These are phyloP conservation scores for Malus hybrid DNA, from an alignment of 331 rosid species.

Conservation along the genomic window DNA sequence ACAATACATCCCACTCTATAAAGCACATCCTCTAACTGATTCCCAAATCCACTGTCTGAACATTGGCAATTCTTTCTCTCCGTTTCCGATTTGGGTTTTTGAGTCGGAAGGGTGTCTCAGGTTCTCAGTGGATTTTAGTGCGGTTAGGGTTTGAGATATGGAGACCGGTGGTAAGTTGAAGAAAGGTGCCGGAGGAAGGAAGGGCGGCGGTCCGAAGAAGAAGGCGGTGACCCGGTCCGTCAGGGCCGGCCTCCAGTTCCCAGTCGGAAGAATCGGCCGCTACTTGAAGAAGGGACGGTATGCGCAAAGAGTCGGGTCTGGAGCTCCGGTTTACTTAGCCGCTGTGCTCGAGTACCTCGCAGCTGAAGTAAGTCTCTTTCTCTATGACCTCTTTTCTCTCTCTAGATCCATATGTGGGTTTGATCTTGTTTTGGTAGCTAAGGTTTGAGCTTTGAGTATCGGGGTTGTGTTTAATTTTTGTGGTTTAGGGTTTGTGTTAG, in stretches of 20 bases:
- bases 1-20: constrained; percentile 16
- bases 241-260: constrained; percentile 69
- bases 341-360: constrained; percentile 73
- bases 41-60: background rate
- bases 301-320: constrained; percentile 49
- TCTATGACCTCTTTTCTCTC: too few relatives aligned
- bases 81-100: background rate
- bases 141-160: constrained; percentile 17
- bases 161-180: constrained; percentile 36
- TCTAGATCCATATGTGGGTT: background rate
- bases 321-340: constrained; percentile 73
- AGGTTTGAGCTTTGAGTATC: background rate
- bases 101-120: background rate
- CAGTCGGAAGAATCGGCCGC: constrained; percentile 66
- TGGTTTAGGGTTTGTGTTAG: background rate
- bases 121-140: background rate
- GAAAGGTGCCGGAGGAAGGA: constrained; percentile 64
- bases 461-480: background rate
- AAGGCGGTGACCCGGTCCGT: constrained; percentile 56
- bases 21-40: constrained; percentile 5
- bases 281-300: constrained; percentile 67
- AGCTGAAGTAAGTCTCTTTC: constrained; percentile 37
- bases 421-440: background rate
- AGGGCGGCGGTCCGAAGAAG: constrained; percentile 65
- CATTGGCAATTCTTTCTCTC: background rate